Percentiles rank a stretch among this genome's conserved stretches.
phyloP scores from a whole-genome alignment of 208 protist species.

The Leishmania martiniquensis region DNA sequence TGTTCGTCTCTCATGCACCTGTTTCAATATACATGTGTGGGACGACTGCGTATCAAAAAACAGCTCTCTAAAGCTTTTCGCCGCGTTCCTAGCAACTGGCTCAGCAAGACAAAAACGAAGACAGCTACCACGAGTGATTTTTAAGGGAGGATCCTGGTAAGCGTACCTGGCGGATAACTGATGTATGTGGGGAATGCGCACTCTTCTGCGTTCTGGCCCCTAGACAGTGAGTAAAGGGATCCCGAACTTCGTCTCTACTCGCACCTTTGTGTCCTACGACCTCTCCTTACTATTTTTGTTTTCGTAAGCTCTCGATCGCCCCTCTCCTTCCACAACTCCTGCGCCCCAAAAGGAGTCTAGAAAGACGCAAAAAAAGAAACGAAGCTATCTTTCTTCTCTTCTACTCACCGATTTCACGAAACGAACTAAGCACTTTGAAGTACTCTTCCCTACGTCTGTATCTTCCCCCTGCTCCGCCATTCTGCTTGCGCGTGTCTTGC shows the following conservation, averaged over 20 bases:
- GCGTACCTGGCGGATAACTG: background rate
- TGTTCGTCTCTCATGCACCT: background rate
- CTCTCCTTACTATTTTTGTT: background rate
- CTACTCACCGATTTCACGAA: background rate
- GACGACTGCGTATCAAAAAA: background rate
- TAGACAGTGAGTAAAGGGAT: background rate
- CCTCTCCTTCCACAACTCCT: background rate
- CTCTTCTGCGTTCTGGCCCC: background rate
- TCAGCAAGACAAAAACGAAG: background rate
- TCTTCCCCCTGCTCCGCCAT: background rate
- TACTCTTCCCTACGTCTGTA: background rate
- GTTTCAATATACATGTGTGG: background rate
- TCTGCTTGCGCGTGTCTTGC: background rate
- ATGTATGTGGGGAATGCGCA: background rate
- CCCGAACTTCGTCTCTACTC: background rate
- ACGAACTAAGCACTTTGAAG: slow-evolving; percentile 1
- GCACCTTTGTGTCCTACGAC: slow-evolving; percentile 4
- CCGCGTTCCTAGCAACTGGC: background rate
- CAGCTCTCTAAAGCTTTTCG: background rate
- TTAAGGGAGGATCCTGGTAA: background rate
- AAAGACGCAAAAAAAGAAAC: slow-evolving; percentile 2
- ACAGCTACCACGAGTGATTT: background rate
- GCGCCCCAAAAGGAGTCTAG: background rate
- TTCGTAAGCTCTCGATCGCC: background rate
- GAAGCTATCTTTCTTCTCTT: background rate